Conservation (phyloP, 805 yeast genomes). For the Lipomyces mesembrius region DNA sequence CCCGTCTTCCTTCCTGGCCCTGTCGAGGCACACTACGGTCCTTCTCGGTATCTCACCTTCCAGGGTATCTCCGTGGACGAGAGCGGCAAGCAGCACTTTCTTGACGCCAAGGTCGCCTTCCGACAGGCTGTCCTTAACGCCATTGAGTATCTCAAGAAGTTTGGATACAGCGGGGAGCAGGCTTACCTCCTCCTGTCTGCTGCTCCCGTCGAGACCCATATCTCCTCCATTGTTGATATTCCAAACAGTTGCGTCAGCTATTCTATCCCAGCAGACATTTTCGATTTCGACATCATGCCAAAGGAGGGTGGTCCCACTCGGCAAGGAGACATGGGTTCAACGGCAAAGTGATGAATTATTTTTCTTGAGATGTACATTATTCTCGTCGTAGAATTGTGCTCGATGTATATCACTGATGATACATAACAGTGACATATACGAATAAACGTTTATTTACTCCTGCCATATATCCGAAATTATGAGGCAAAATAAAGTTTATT, state of each 20-base stretch:
- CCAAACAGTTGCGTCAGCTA: conserved; percentile 59
- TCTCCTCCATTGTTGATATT: conserved; percentile 58
- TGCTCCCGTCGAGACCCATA: conserved; percentile 58
- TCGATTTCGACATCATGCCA: conserved; percentile 51
- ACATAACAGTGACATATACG: too few relatives aligned
- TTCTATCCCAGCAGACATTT: conserved; percentile 58
- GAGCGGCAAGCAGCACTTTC: conserved; percentile 52
- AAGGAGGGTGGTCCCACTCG: conserved; percentile 35
- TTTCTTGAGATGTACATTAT: too few relatives aligned
- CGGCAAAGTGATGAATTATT: too few relatives aligned
- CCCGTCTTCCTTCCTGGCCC: conserved; percentile 57
- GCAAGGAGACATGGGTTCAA: conserved; percentile 34
- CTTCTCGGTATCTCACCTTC: conserved; percentile 56
- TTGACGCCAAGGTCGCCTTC: conserved; percentile 58
- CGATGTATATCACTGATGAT: too few relatives aligned
- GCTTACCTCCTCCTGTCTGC: conserved; percentile 52
- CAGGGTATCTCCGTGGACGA: conserved; percentile 61
- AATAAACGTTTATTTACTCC: too few relatives aligned
- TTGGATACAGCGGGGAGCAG: conserved; percentile 58
- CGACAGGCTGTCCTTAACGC: conserved; percentile 56
- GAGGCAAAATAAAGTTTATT: too few relatives aligned
- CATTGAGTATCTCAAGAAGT: conserved; percentile 56
- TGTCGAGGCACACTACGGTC: conserved; percentile 55
- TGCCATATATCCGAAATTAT: too few relatives aligned
- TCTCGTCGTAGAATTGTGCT: too few relatives aligned